phyloP scores from a whole-genome alignment of 345 rosid genomes.

The Nasturtium officinale region DNA sequence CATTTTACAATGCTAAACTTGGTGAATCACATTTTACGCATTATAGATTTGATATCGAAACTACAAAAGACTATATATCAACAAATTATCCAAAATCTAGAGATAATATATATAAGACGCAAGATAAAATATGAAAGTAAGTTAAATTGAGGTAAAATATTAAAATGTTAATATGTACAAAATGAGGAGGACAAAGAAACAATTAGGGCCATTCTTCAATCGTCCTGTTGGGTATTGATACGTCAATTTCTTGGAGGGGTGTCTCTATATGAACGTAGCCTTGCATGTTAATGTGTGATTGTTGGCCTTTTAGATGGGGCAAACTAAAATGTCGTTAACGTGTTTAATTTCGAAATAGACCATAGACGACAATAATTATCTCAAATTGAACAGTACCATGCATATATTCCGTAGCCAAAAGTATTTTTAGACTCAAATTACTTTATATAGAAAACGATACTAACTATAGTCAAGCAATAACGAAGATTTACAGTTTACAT shows the following conservation, averaged over 20 bases:
- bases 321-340: slow-evolving; percentile 33
- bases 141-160: background rate
- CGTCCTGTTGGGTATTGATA: slow-evolving; percentile 15
- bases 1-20: background rate
- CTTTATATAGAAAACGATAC: slow-evolving; percentile 5
- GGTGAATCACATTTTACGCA: background rate
- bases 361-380: slow-evolving; percentile 24
- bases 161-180: background rate
- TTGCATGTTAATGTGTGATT: slow-evolving; percentile 33
- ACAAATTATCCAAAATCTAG: background rate
- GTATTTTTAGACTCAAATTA: background rate
- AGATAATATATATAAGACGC: background rate
- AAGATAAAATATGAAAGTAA: background rate
- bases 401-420: slow-evolving; percentile 14
- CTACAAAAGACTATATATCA: background rate
- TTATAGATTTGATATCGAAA: background rate
- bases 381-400: slow-evolving; percentile 9
- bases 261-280: slow-evolving; percentile 30
- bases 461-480: slow-evolving; percentile 23
- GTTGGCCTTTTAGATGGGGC: slow-evolving; percentile 39
- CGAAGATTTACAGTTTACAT: background rate
- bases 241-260: slow-evolving; percentile 32
- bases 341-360: slow-evolving; percentile 38
- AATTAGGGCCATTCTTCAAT: slow-evolving; percentile 20
- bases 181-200: slow-evolving; percentile 7